Evolutionary conservation across 345 rosid species (phyloP).

Genomic region (Alliaria petiolata): DNA sequence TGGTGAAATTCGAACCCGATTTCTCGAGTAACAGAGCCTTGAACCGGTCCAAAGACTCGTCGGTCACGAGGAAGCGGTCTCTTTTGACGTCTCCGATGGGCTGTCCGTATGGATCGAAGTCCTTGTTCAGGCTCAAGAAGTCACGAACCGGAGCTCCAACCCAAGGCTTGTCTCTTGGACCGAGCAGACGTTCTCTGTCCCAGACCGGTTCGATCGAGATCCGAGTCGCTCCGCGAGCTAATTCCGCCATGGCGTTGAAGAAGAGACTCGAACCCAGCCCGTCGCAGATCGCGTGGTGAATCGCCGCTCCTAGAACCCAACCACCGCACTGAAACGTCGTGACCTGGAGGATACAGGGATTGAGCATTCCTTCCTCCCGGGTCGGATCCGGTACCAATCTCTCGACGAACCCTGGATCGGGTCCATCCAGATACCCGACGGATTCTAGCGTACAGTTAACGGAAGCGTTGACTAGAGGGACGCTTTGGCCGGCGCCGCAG

Average conservation of each 20-base stretch:
- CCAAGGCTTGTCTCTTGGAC: constrained; percentile 65
- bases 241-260: constrained; percentile 57
- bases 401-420: constrained; percentile 52
- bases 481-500: constrained; percentile 46
- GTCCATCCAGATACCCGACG: constrained; percentile 48
- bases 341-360: constrained; percentile 69
- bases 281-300: constrained; percentile 69
- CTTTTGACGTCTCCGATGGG: constrained; percentile 38
- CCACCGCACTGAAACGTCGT: constrained; percentile 80
- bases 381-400: constrained; percentile 57
- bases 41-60: constrained; percentile 59
- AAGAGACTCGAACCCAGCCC: constrained; percentile 86
- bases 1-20: constrained; percentile 62
- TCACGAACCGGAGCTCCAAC: constrained; percentile 52
- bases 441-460: constrained; percentile 58
- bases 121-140: constrained; percentile 43
- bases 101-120: constrained; percentile 42
- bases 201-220: constrained; percentile 56
- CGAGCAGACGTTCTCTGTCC: constrained; percentile 51
- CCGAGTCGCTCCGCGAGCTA: constrained; percentile 59
- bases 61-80: constrained; percentile 55
- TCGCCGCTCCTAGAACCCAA: constrained; percentile 58
- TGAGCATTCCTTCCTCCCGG: constrained; percentile 40
- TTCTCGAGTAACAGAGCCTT: constrained; percentile 47
- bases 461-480: constrained; percentile 54